These are phyloP conservation scores for Xylariales sp. DNA, from an alignment of 2,329 filamentous ascomycete genomes.

Conservation along the genomic window DNA sequence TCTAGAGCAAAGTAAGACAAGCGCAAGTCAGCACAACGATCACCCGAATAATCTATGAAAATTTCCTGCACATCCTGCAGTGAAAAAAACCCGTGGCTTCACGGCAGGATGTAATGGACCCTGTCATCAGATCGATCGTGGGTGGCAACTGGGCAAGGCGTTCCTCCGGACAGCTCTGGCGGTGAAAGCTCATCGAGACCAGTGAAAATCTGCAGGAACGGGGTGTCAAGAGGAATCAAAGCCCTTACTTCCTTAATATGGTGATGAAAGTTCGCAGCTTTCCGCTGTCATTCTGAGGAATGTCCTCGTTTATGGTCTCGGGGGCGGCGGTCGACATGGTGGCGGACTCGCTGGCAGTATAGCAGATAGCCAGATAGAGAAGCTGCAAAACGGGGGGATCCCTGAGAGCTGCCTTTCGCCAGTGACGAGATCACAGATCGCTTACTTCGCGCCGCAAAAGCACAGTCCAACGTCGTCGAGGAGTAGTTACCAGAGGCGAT, in stretches of 20 bases:
- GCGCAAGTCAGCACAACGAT: neutral
- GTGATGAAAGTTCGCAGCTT: slow-evolving; percentile 86
- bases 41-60: neutral
- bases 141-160: slow-evolving; percentile 8
- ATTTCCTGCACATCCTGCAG: neutral
- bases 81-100: neutral
- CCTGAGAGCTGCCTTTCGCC: neutral
- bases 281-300: slow-evolving; percentile 67
- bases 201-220: neutral
- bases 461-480: too few species aligned
- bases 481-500: neutral
- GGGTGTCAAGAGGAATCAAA: neutral
- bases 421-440: too few species aligned
- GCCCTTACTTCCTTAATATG: slow-evolving; percentile 82
- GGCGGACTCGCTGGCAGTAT: neutral
- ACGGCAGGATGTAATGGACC: too few species aligned
- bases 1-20: slow-evolving; percentile 39
- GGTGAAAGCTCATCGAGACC: neutral
- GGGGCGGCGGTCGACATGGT: slow-evolving; percentile 19
- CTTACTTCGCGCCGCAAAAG: too few species aligned
- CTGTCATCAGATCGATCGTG: slow-evolving; percentile 10
- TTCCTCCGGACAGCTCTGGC: neutral
- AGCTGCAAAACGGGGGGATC: neutral
- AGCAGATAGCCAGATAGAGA: neutral
- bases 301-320: slow-evolving; percentile 22